Evolutionary conservation across 2,329 filamentous ascomycete genomes (phyloP).

Genomic region (Pseudocercospora crystallina): DNA sequence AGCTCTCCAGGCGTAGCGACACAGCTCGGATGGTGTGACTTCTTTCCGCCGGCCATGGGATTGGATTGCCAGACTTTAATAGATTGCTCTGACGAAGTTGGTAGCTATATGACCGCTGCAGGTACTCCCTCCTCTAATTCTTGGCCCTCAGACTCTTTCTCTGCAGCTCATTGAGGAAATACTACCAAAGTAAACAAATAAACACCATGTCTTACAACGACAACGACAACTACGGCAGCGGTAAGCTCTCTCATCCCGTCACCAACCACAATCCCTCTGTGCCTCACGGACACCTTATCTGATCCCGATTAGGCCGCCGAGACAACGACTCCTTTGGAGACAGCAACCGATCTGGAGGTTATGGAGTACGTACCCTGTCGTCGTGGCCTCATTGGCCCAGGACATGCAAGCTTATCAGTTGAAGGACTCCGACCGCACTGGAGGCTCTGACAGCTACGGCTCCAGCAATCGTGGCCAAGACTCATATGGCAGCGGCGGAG

Average conservation of each 20-base stretch:
- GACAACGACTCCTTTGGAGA: constrained; percentile 5
- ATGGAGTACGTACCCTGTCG: constrained; percentile 17
- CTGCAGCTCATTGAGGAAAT: not conserved
- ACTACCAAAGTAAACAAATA: constrained; percentile 1
- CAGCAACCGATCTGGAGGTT: constrained; percentile 11
- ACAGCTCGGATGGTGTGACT: constrained; percentile 1
- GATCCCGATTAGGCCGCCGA: constrained; percentile 11
- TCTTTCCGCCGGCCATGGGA: not conserved
- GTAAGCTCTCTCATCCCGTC: not conserved
- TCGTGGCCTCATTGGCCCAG: constrained; percentile 7
- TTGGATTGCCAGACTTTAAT: not conserved
- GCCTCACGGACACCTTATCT: constrained; percentile 9
- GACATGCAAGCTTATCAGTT: constrained; percentile 17
- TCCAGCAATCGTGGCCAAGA: constrained; percentile 6
- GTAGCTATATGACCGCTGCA: not conserved
- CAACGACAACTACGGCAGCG: constrained; percentile 14
- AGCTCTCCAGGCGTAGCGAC: constrained; percentile 43
- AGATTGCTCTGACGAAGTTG: too few species aligned
- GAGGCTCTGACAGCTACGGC: constrained; percentile 12
- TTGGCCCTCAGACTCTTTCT: not conserved
- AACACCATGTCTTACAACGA: constrained; percentile 20
- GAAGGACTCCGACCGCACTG: constrained; percentile 13
- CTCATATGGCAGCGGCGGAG: constrained; percentile 17
- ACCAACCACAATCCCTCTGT: not conserved
- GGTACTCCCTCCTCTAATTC: not conserved